Evolutionary conservation across 345 rosid species (phyloP).

Genomic region (Trapa bicornis): DNA sequence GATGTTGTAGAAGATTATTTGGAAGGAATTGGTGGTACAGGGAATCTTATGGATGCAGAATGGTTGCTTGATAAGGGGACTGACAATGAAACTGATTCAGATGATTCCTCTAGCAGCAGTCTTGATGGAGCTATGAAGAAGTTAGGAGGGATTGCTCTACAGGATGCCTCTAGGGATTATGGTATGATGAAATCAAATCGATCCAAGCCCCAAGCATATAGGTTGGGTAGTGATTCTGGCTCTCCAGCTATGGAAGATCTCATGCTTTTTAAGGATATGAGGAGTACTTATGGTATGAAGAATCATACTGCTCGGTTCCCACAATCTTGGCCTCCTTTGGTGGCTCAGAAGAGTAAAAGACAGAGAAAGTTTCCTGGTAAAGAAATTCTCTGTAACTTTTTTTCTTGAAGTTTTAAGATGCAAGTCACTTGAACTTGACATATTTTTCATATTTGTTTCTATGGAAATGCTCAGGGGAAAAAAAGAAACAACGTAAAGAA

Average conservation of each 20-base stretch:
- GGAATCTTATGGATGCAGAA: constrained; percentile 38
- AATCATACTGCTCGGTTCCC: constrained; percentile 38
- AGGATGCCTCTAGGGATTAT: constrained; percentile 63
- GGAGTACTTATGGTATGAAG: constrained; percentile 52
- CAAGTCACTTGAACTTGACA: background rate
- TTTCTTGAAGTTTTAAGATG: background rate
- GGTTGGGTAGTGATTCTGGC: constrained; percentile 21
- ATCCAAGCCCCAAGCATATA: constrained; percentile 24
- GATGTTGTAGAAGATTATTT: constrained; percentile 76
- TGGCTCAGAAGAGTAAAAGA: constrained; percentile 46
- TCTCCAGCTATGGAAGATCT: constrained; percentile 52
- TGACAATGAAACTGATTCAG: constrained; percentile 29
- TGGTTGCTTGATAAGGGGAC: constrained; percentile 41
- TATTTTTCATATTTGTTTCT: background rate
- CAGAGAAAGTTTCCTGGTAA: constrained; percentile 61
- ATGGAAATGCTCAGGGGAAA: constrained; percentile 36
- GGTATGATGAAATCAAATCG: constrained; percentile 35
- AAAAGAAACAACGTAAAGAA: constrained; percentile 81
- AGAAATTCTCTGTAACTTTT: background rate
- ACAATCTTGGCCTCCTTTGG: constrained; percentile 58
- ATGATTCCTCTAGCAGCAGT: constrained; percentile 39
- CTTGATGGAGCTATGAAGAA: constrained; percentile 39
- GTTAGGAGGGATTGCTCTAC: constrained; percentile 53
- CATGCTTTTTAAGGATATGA: constrained; percentile 58
- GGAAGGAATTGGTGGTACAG: constrained; percentile 80